These are phyloP conservation scores for Tilletia indica DNA, from an alignment of 1,284 basidiomycete genomes.

Conservation along the genomic window DNA sequence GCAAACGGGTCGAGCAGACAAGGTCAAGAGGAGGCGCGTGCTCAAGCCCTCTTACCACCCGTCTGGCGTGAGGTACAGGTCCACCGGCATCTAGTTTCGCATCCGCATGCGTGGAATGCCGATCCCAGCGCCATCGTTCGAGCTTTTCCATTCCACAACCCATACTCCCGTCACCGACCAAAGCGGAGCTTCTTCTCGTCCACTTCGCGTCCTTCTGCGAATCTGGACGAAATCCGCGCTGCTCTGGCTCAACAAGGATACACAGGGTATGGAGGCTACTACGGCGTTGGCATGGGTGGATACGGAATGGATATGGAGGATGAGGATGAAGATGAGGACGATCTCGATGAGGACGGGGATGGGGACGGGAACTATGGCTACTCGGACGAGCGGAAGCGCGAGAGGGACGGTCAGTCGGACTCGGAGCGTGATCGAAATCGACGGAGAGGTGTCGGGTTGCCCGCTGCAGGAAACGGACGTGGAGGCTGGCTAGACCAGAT, in stretches of 20 bases:
- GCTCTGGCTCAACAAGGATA: background rate
- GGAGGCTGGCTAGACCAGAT: too few relatives aligned
- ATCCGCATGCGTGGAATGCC: conserved; percentile 3
- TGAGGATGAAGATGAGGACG: background rate
- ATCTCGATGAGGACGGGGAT: background rate
- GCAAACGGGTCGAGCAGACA: background rate
- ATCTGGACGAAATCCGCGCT: conserved; percentile 2
- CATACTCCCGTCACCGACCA: conserved; percentile 12
- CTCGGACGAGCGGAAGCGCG: too few relatives aligned
- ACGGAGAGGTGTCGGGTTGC: too few relatives aligned
- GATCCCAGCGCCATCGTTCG: conserved; percentile 7
- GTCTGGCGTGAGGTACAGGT: background rate
- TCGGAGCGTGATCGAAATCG: too few relatives aligned
- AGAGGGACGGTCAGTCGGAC: too few relatives aligned
- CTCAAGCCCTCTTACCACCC: conserved; percentile 6
- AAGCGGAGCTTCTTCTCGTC: conserved; percentile 16
- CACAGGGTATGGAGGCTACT: background rate
- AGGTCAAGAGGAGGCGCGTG: background rate
- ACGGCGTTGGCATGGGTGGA: too few relatives aligned
- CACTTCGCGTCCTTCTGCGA: background rate
- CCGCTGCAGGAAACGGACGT: too few relatives aligned
- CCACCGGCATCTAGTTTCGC: background rate
- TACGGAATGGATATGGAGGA: background rate
- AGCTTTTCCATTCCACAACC: conserved; percentile 11
- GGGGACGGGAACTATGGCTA: background rate